These are phyloP conservation scores for Letharia lupina DNA, from an alignment of 495 filamentous ascomycete genomes.

Conservation along the genomic window DNA sequence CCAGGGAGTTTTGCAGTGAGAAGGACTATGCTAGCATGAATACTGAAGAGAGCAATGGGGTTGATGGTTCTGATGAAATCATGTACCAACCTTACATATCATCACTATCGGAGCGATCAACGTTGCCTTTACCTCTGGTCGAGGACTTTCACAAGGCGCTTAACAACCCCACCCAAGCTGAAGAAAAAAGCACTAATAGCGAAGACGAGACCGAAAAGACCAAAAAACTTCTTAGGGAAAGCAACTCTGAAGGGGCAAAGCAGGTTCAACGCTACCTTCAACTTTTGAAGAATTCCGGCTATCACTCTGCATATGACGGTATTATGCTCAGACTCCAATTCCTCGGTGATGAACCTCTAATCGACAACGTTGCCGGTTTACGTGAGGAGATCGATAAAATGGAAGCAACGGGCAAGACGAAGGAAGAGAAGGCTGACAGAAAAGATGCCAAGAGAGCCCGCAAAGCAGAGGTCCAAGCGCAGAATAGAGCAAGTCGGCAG, in stretches of 20 bases:
- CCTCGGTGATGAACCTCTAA: background rate
- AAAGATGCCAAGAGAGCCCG: background rate
- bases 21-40: constrained; percentile 13
- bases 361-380: background rate
- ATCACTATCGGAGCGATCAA: too few relatives aligned
- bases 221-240: background rate
- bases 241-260: background rate
- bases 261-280: background rate
- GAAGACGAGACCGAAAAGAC: background rate
- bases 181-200: background rate
- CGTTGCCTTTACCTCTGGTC: too few relatives aligned
- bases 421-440: background rate
- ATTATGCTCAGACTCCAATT: background rate
- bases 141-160: too few relatives aligned
- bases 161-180: too few relatives aligned
- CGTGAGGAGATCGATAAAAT: background rate
- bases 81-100: background rate
- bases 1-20: constrained; percentile 17
- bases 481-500: background rate
- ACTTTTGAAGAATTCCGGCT: background rate
- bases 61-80: background rate
- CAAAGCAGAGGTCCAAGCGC: background rate
- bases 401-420: background rate
- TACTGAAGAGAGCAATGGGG: background rate
- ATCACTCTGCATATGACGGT: background rate